A percentile compares a stretch with the other conserved stretches of the same genome.
phyloP scores from a whole-genome alignment of 2,329 filamentous ascomycete species.

The Ophiognomonia clavigignenti-juglandacearum region DNA sequence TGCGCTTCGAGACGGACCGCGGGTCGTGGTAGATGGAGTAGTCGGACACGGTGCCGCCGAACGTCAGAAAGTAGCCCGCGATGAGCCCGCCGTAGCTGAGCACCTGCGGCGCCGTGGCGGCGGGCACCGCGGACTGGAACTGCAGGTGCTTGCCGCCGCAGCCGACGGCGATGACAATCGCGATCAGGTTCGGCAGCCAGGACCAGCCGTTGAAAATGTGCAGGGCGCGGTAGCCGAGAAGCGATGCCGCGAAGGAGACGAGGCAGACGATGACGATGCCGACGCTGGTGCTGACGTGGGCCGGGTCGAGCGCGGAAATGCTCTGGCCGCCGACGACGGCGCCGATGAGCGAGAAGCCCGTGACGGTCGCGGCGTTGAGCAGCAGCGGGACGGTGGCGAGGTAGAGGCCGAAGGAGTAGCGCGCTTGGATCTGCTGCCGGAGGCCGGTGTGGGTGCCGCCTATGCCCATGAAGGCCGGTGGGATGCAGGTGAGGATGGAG shows the following conservation, averaged over 20 bases:
- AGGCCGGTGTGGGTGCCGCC: slow-evolving; percentile 52
- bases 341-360: slow-evolving; percentile 53
- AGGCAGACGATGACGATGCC: slow-evolving; percentile 53
- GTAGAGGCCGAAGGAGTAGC: slow-evolving; percentile 54
- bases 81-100: slow-evolving; percentile 42
- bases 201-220: slow-evolving; percentile 52
- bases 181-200: slow-evolving; percentile 51
- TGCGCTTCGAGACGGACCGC: slow-evolving; percentile 21
- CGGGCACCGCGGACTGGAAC: slow-evolving; percentile 36
- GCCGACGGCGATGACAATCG: slow-evolving; percentile 47
- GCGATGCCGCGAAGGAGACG: slow-evolving; percentile 47
- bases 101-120: slow-evolving; percentile 33
- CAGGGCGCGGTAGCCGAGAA: slow-evolving; percentile 49
- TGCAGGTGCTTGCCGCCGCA: slow-evolving; percentile 46
- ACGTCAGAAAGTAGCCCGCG: slow-evolving; percentile 50
- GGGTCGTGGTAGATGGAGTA: slow-evolving; percentile 53
- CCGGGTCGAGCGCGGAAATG: slow-evolving; percentile 41
- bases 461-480: slow-evolving; percentile 51
- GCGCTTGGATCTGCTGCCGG: slow-evolving; percentile 56
- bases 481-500: slow-evolving; percentile 45
- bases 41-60: slow-evolving; percentile 46
- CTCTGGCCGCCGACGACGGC: slow-evolving; percentile 51
- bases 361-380: slow-evolving; percentile 52
- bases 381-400: slow-evolving; percentile 46
- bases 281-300: slow-evolving; percentile 44